Base-by-base conservation (phyloP, 352 stramenopile species). In the Phytophthora kernoviae region DNA sequence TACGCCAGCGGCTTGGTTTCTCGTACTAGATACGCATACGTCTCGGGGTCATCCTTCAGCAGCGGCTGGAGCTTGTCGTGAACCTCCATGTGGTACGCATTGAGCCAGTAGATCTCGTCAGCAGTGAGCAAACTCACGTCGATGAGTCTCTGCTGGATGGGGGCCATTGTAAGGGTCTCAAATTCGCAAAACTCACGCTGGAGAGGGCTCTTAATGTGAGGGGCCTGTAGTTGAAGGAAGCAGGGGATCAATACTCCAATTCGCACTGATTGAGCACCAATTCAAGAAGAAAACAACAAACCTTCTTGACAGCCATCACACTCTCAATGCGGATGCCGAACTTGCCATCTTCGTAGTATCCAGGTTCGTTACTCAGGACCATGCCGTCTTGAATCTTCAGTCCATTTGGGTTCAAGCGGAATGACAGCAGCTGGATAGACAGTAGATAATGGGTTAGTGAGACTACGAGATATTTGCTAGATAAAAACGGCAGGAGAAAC, bases 291-390 rank as follows among this genome's bases (percentile, higher is more conserved):
- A 8, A 41, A 18, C 11, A 37, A 53, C 81, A 65, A 18, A 95
- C 93, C 71, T 98, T 93, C 64, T 96, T 88, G 53, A 92, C 93
- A 60, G 98, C 86, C 60, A 99, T 78, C 15, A 99, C 76, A 63
- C 98, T 99, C 73, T 99, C 98, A 57, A 99, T 99, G 53, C 98
- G 95, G 62, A 99, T 98, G 32, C 98, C 97, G 81, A 99, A 99
- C 40, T 96, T 87, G 36, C 96, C 97, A 61, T 97, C 85, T 62
- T 98, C 92, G 65, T 99, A 99, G 72, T 99, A 99, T 4, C 98
- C 98, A 33, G 98, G 98, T 65, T 96, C 98, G 68, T 99, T 99
- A 54, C 89, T 98, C 32, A 99, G 81, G 34, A 99, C 92, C 98
- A 99, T 99, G 18, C 97, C 96, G 34, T 94, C 78, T 45, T 88